Evolutionary conservation across 1,139 yeast species (phyloP).

Genomic region (Pneumocystis oryctolagi): DNA sequence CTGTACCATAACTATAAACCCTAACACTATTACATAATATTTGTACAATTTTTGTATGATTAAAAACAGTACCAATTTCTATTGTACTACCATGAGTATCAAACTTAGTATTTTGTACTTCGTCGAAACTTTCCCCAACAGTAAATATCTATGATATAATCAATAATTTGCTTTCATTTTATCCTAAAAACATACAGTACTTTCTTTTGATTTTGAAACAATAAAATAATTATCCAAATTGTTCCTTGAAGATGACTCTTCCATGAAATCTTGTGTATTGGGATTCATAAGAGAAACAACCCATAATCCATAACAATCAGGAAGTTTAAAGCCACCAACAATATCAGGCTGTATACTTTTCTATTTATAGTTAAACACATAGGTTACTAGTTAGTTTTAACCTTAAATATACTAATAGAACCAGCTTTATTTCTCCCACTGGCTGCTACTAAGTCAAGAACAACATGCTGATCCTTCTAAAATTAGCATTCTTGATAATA

Average conservation of each 20-base stretch:
- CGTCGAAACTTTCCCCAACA: slow-evolving; percentile 50
- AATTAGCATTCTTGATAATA: neutral
- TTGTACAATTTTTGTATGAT: slow-evolving; percentile 53
- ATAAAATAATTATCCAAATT: slow-evolving; percentile 43
- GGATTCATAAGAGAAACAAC: slow-evolving; percentile 15
- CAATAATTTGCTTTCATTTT: neutral
- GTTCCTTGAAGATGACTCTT: neutral
- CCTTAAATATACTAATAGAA: neutral
- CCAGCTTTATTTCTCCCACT: neutral
- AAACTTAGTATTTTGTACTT: slow-evolving; percentile 50
- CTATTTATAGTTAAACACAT: neutral
- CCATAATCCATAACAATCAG: slow-evolving; percentile 22
- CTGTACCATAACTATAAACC: slow-evolving; percentile 51
- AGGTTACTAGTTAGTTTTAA: neutral
- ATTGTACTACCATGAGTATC: slow-evolving; percentile 51
- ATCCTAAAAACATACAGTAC: slow-evolving; percentile 34
- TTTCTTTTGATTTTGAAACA: slow-evolving; percentile 42
- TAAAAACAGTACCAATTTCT: slow-evolving; percentile 46
- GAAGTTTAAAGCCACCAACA: slow-evolving; percentile 61
- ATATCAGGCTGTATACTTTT: slow-evolving; percentile 36
- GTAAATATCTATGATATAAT: slow-evolving; percentile 29
- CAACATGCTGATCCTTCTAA: neutral
- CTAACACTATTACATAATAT: slow-evolving; percentile 53
- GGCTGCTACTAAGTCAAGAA: neutral
- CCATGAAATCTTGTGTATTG: neutral